Percentiles rank a stretch among this genome's conserved stretches.
phyloP scores from a whole-genome alignment of 1,284 basidiomycete genomes.

The Boletus subluridellus region DNA sequence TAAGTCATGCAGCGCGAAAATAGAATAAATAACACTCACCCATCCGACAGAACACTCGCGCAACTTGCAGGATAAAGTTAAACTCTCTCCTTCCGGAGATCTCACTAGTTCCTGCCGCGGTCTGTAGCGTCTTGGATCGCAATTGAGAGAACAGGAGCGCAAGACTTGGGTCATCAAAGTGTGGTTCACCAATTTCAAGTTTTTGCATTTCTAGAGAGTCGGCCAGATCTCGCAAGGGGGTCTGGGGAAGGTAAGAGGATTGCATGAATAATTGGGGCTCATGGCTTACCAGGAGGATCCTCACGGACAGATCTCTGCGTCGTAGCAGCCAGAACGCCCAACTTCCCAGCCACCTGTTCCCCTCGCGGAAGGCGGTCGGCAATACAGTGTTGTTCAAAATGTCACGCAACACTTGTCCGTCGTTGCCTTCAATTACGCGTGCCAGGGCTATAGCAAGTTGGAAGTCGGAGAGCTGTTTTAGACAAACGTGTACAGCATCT shows the following conservation, averaged over 20 bases:
- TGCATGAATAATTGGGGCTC: not conserved
- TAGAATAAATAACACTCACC: conserved; percentile 49
- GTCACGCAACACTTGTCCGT: conserved; percentile 72
- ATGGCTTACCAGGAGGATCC: conserved; percentile 68
- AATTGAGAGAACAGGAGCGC: conserved; percentile 89
- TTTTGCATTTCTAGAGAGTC: conserved; percentile 51
- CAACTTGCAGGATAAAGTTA: conserved; percentile 91
- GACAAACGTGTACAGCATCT: conserved; percentile 90
- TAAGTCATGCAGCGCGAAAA: not conserved
- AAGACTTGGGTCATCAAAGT: conserved; percentile 89
- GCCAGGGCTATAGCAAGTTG: conserved; percentile 87
- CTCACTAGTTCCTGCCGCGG: conserved; percentile 86
- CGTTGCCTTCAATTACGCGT: conserved; percentile 77
- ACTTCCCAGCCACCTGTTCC: conserved; percentile 93
- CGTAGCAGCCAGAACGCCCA: conserved; percentile 95
- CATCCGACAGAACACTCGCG: conserved; percentile 88
- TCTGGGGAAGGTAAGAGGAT: conserved; percentile 43
- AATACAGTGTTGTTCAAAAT: conserved; percentile 75
- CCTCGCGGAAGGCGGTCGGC: conserved; percentile 79
- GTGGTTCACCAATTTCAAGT: conserved; percentile 72
- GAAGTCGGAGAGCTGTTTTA: conserved; percentile 86
- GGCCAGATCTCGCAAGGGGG: conserved; percentile 71
- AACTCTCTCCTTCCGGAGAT: conserved; percentile 85
- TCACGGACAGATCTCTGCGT: conserved; percentile 80
- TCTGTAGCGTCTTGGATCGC: conserved; percentile 84